Evolutionary conservation across 2,329 filamentous ascomycete genomes (phyloP), one percentile per base, ranked within the genome.

Genomic region (Diaporthe vaccinii): DNA sequence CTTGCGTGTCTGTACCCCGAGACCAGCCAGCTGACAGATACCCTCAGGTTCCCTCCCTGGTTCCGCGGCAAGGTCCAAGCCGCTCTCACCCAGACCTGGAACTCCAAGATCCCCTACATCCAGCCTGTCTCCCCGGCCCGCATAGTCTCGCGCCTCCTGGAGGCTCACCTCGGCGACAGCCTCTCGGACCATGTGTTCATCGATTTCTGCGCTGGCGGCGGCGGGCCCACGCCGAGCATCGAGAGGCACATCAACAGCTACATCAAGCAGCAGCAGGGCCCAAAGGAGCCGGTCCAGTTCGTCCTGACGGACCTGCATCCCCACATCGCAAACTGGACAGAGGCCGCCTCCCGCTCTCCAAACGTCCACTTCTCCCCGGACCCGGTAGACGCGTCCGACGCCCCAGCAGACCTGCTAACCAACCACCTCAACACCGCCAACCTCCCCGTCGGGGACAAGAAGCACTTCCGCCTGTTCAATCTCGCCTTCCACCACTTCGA

Each of bases 401-500:
- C 90, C 2, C 90, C 92, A n/a, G 79, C 83, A 44, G 83, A 87
- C 55, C 82, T 92, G 44, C 83, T 89, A 62, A 79, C 74, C 1
- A 44, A 73, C 31, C 79, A 79, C 49, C 75, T 76, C 41, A 73
- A 74, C 15, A 69, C 74, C 5, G 39, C 61, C 34, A 49, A n/a
- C 39, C 49, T 36, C n/a, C 57, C 36, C 46, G 53, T 74, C 65
- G 46, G 80, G 83, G 15, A 85, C 84, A 85, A 85, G 67, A 88
- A 87, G 80, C 88, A 94, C 31, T 93, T 95, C 80, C 87, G 93
- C 6, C 84, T 95, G 68, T 95, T 94, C 82, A 94, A 93, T 81
- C 86, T 95, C 2, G 90, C 93, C 1, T 96, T 96, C 80, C 94
- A 95, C 82, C 93, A 95, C 84, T 95, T 95, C 78, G 89, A 91